A percentile compares a stretch with the other conserved stretches of the same genome.
These are phyloP conservation scores for Aspergillus ochraceoroseus DNA, from an alignment of 2,329 filamentous ascomycete species.

Conservation along the genomic window DNA sequence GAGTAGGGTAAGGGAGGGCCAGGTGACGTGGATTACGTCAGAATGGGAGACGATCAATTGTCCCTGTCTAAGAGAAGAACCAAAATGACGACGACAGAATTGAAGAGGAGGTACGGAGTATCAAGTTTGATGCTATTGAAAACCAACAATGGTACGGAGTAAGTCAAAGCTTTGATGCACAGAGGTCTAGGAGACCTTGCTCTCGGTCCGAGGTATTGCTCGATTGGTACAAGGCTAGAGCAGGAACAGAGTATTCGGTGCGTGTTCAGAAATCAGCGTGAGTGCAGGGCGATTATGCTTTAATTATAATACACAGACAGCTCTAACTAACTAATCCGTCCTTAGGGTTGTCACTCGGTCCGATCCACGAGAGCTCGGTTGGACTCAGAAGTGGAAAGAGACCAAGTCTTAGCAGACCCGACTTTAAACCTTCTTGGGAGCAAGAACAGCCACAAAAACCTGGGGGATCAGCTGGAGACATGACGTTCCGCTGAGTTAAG, in stretches of 20 bases:
- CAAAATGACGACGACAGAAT: too few relatives aligned
- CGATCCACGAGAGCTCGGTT: neutral
- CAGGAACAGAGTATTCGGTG: neutral
- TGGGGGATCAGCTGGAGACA: too few relatives aligned
- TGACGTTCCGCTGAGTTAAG: conserved; percentile 5
- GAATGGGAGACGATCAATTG: too few relatives aligned
- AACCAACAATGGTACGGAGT: too few relatives aligned
- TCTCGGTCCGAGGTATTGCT: conserved; percentile 11
- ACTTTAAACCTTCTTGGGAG: too few relatives aligned
- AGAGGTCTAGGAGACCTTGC: neutral
- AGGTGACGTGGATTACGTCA: conserved; percentile 1
- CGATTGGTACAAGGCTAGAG: neutral
- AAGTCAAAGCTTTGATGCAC: neutral
- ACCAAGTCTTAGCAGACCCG: neutral
- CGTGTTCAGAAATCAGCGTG: neutral
- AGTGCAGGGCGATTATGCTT: neutral
- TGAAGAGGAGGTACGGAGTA: too few relatives aligned
- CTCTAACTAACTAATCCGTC: conserved; percentile 1
- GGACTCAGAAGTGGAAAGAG: neutral
- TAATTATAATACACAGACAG: neutral
- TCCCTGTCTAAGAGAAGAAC: too few relatives aligned
- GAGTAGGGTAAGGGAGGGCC: neutral
- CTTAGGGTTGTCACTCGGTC: conserved; percentile 1
- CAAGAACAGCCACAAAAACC: too few relatives aligned
- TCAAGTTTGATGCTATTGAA: too few relatives aligned